Evolutionary conservation across 768 basidiomycete species (phyloP), one percentile per base, ranked within the genome.

Genomic region (Melanogaster broomeanus): DNA sequence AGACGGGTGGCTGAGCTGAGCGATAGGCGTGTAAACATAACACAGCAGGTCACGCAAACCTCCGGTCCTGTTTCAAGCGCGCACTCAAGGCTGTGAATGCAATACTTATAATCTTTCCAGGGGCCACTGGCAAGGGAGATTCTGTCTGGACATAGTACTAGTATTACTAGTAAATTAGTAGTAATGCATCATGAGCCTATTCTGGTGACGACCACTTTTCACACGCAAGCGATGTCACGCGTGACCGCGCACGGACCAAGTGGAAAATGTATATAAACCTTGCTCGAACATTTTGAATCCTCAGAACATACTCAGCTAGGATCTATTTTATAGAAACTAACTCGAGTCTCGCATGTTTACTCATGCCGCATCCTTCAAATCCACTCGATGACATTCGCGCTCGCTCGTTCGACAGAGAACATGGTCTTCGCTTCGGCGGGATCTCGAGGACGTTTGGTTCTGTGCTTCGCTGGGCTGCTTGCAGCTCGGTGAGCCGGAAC

Each of bases 261-360:
- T 0, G 6, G 2, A 38, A 52, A 61, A 53, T 1, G 4, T 72
- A 73, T 73, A 78, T 68, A 79, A 56, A 42, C 59, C 33, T 42
- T 1, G 31, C 1, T 1, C 30, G 28, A 15, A 40, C 52, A 47
- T 19, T 0, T 13, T 60, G 60, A 62, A 67, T 74, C 81, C 63
- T 74, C 58, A 85, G 83, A 84, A 83, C 82, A 84, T 84, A 85
- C 83, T 84, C 83, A 81, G 81, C 79, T 81, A 85, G 83, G 83
- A 84, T 85, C 83, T 85, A 80, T 85, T 84, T 65, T 83, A 84
- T 82, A 85, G 83, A 80, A 81, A 82, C 82, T 83, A 80, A 84
- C 83, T 71, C 81, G 82, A 82, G 82, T 85, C 81, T 83, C 79
- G 84, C 83, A 85, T 83, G 81, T 84, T 82, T 83, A 84, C 75